Evolutionary conservation across 176 grass and related monocot species (phyloP).

Genomic region (Oryza officinalis): DNA sequence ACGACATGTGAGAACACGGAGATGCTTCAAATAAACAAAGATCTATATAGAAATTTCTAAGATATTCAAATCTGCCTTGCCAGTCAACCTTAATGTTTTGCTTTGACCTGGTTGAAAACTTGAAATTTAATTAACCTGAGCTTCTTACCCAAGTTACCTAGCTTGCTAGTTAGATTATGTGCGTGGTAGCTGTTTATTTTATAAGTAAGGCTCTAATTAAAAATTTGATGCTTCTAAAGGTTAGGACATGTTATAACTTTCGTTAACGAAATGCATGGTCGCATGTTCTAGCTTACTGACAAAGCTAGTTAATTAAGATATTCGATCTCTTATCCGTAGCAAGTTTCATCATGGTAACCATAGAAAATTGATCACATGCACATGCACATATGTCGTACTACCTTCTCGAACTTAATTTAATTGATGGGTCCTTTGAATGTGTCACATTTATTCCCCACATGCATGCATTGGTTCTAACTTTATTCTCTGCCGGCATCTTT

Average conservation of each 20-base stretch:
- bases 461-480: background rate
- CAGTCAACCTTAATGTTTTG: constrained; percentile 12
- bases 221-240: background rate
- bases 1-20: constrained; percentile 28
- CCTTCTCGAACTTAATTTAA: constrained; percentile 1
- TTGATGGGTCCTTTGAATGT: background rate
- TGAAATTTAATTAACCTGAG: background rate
- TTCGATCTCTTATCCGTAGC: background rate
- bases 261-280: background rate
- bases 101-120: constrained; percentile 23
- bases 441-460: background rate
- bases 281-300: background rate
- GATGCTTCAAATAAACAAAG: background rate
- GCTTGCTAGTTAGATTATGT: background rate
- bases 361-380: background rate
- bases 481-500: background rate
- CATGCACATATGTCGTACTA: background rate
- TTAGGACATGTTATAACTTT: background rate
- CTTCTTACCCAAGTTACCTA: background rate
- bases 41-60: constrained; percentile 16
- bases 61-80: constrained; percentile 16
- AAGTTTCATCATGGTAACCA: background rate
- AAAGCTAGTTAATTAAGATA: background rate
- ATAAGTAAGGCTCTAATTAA: background rate
- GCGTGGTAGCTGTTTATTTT: background rate